Evolutionary conservation across 345 rosid genomes (phyloP).

Genomic region (Moricandia arvensis): DNA sequence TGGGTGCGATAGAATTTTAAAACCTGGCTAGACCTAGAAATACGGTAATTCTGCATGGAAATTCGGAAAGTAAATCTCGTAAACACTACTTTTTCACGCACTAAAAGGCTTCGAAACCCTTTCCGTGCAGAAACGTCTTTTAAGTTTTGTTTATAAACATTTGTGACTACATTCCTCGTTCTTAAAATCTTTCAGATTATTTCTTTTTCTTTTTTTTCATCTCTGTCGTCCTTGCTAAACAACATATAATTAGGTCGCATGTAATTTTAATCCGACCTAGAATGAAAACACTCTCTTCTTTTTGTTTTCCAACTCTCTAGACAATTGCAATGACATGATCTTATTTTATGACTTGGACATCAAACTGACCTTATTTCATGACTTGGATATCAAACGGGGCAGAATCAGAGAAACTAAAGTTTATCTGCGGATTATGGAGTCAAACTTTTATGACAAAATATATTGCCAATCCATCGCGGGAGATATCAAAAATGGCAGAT

Average conservation of each 20-base stretch:
- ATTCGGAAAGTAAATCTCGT: neutral
- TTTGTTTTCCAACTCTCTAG: neutral
- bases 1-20: neutral
- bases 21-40: neutral
- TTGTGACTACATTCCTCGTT: neutral
- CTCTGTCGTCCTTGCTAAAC: neutral
- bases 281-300: neutral
- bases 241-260: neutral
- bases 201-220: neutral
- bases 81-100: conserved; percentile 2
- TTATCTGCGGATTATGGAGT: no score
- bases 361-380: neutral
- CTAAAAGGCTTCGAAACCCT: neutral
- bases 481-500: no score
- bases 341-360: neutral
- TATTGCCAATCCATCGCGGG: no score
- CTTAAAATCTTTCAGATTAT: neutral
- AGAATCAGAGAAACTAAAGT: no score
- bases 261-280: neutral
- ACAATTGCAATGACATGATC: neutral
- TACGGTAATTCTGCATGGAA: neutral
- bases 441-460: no score
- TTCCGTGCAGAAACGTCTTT: neutral
- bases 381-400: neutral
- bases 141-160: neutral